These are phyloP conservation scores for Dissoconium aciculare DNA, from an alignment of 2,329 filamentous ascomycete species.

Conservation along the genomic window DNA sequence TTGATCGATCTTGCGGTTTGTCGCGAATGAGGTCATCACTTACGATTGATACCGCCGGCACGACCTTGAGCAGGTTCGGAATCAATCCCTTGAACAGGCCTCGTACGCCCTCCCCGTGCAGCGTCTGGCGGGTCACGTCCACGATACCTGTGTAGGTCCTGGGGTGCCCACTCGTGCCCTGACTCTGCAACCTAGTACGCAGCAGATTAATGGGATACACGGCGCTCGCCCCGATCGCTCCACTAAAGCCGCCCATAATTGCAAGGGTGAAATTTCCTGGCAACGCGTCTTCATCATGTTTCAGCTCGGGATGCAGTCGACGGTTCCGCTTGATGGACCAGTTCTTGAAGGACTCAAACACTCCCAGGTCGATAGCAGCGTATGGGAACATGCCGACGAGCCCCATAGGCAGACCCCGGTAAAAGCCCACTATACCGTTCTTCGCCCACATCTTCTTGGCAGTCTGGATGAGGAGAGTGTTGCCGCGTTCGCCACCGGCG, in stretches of 20 bases:
- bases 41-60: slow-evolving; percentile 77
- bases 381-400: slow-evolving; percentile 96
- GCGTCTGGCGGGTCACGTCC: slow-evolving; percentile 74
- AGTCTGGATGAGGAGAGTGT: slow-evolving; percentile 66
- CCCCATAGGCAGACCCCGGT: slow-evolving; percentile 86
- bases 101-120: slow-evolving; percentile 65
- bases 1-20: not conserved
- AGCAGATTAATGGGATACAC: slow-evolving; percentile 94
- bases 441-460: slow-evolving; percentile 72
- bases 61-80: slow-evolving; percentile 90
- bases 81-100: slow-evolving; percentile 92
- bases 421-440: slow-evolving; percentile 62
- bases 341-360: slow-evolving; percentile 83
- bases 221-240: slow-evolving; percentile 79
- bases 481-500: slow-evolving; percentile 67
- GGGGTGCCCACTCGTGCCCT: slow-evolving; percentile 3
- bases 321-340: slow-evolving; percentile 52
- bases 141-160: slow-evolving; percentile 79
- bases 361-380: slow-evolving; percentile 88
- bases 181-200: slow-evolving; percentile 78
- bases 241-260: slow-evolving; percentile 77
- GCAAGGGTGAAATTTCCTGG: slow-evolving; percentile 75
- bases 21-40: slow-evolving; percentile 10
- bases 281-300: slow-evolving; percentile 65
- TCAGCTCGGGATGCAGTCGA: slow-evolving; percentile 35